phyloP scores from a whole-genome alignment of 169 alveolate species.

The Cryptosporidium meleagridis region DNA sequence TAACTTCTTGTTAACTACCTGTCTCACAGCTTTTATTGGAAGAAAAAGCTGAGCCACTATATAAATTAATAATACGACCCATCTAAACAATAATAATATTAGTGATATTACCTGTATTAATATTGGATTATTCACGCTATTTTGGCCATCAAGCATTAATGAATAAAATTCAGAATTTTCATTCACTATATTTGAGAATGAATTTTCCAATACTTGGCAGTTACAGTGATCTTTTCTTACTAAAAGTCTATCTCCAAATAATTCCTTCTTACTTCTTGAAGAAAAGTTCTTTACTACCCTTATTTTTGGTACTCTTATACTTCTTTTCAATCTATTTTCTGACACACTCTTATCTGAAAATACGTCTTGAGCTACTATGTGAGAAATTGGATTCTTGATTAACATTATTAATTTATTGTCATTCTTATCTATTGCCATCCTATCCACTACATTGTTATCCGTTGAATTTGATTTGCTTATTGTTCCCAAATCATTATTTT shows the following conservation, averaged over 20 bases:
- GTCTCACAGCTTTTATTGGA: conserved; percentile 2
- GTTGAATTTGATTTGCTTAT: not conserved
- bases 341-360: not conserved
- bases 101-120: conserved; percentile 21
- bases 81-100: conserved; percentile 19
- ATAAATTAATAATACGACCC: conserved; percentile 6
- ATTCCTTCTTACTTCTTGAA: not conserved
- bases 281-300: not conserved
- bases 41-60: conserved; percentile 11
- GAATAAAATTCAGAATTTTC: not conserved
- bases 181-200: not conserved
- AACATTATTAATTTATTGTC: conserved; percentile 7
- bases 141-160: conserved; percentile 35
- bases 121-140: conserved; percentile 14
- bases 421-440: not conserved
- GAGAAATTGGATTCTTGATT: not conserved
- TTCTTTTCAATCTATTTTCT: not conserved
- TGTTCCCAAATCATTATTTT: not conserved
- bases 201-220: conserved; percentile 2
- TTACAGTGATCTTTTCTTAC: conserved; percentile 40
- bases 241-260: not conserved
- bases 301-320: not conserved
- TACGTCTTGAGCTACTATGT: not conserved
- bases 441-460: not conserved
- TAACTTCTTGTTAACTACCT: not conserved